phyloP scores from a whole-genome alignment of 2,329 filamentous ascomycete genomes.

The Penicillium crustosum region DNA sequence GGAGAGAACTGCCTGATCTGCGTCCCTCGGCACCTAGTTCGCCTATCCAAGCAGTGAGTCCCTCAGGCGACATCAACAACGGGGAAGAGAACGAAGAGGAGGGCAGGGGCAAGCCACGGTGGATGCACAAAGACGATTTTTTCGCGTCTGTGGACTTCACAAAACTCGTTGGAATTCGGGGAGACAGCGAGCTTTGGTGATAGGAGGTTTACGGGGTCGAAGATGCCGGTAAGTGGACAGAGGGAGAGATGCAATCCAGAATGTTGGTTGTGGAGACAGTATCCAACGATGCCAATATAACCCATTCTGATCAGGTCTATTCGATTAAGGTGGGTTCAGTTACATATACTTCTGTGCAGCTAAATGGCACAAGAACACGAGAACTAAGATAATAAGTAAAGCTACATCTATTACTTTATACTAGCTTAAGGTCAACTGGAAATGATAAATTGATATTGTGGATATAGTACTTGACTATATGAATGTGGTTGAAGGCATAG shows the following conservation, averaged over 20 bases:
- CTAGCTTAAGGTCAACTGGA: too few relatives aligned
- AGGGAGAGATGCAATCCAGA: too few relatives aligned
- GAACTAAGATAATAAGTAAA: neutral
- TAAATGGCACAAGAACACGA: neutral
- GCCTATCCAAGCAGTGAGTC: neutral
- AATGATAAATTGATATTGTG: too few relatives aligned
- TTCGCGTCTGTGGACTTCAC: neutral
- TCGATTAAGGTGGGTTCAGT: neutral
- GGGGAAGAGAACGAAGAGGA: neutral
- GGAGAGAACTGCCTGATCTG: neutral
- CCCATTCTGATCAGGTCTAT: neutral
- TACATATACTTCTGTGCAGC: neutral
- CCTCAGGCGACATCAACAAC: neutral
- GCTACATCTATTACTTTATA: neutral
- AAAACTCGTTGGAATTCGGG: neutral
- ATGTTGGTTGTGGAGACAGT: too few relatives aligned
- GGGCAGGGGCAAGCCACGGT: too few relatives aligned
- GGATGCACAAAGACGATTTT: neutral
- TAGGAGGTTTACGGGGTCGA: neutral
- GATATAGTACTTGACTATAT: too few relatives aligned
- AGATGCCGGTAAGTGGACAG: too few relatives aligned
- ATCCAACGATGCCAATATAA: neutral
- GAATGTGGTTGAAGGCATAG: too few relatives aligned
- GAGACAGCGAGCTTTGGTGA: too few relatives aligned
- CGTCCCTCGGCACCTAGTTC: neutral